Conservation (phyloP, 164 flowering plant species). For the Chimonanthus salicifolius region DNA sequence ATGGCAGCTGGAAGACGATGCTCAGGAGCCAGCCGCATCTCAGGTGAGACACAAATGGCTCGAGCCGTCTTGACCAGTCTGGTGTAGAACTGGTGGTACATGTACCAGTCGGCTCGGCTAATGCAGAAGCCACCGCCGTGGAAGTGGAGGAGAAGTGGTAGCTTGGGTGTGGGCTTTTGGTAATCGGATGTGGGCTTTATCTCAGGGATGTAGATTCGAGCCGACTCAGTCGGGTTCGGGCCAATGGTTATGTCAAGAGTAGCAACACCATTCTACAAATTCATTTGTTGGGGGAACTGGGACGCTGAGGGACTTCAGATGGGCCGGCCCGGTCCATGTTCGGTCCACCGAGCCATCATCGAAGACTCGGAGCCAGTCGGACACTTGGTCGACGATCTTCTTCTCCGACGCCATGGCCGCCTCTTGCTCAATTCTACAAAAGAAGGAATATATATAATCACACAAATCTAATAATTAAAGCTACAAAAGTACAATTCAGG, state of each 20-base stretch:
- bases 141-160: constrained; percentile 63
- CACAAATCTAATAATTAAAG: no score
- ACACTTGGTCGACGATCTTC: constrained; percentile 46
- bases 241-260: constrained; percentile 32
- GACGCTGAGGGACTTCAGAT: constrained; percentile 44
- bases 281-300: constrained; percentile 44
- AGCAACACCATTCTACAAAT: constrained; percentile 60
- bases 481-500: no score
- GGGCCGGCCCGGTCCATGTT: constrained; percentile 54
- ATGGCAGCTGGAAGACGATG: constrained; percentile 70
- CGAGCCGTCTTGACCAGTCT: constrained; percentile 33
- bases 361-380: constrained; percentile 62
- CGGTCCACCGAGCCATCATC: constrained; percentile 72
- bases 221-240: constrained; percentile 24
- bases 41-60: constrained; percentile 49
- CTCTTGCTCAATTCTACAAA: no score
- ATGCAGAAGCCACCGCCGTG: constrained; percentile 91
- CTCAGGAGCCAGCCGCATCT: constrained; percentile 64
- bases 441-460: no score
- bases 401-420: constrained; percentile 12
- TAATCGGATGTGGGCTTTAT: background rate
- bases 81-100: constrained; percentile 56
- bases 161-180: constrained; percentile 12
- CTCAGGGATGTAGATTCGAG: constrained; percentile 59
- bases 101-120: constrained; percentile 58